phyloP scores from a whole-genome alignment of 2,329 filamentous ascomycete species.

The Colletotrichum chlorophyti region DNA sequence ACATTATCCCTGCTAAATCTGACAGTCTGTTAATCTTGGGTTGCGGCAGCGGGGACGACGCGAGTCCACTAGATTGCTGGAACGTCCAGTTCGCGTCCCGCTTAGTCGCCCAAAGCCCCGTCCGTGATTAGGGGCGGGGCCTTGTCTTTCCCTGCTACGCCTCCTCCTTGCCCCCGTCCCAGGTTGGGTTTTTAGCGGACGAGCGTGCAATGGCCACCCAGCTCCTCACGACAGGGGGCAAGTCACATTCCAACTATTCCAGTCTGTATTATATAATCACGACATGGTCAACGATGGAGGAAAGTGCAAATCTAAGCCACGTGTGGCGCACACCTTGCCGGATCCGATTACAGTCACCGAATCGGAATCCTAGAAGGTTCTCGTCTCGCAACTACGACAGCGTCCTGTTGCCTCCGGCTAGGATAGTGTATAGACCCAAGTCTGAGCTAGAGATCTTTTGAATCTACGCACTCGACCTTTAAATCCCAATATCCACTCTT shows the following conservation, averaged over 20 bases:
- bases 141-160: conserved; percentile 10
- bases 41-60: conserved; percentile 20
- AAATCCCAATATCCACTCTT: too few species aligned
- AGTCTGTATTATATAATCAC: too few species aligned
- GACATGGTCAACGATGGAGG: too few species aligned
- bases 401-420: conserved; percentile 15
- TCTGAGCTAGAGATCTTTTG: not conserved
- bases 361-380: conserved; percentile 20
- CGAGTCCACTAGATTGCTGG: conserved; percentile 18
- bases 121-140: conserved; percentile 17
- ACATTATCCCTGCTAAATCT: conserved; percentile 21
- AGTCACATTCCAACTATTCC: too few species aligned
- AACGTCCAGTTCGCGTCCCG: conserved; percentile 12
- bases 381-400: conserved; percentile 17
- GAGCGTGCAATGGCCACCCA: too few species aligned
- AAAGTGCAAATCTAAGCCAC: conserved; percentile 17
- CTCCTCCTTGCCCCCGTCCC: conserved; percentile 13
- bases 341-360: conserved; percentile 10
- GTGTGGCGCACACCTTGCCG: conserved; percentile 10
- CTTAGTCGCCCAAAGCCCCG: too few species aligned
- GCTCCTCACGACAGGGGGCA: too few species aligned
- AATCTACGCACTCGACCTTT: not conserved
- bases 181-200: too few species aligned
- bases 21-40: conserved; percentile 27
- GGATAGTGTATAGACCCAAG: not conserved